Percentiles rank a stretch among this genome's conserved stretches.
Conservation (phyloP, 1,284 basidiomycete genomes). For the Schizopora paradoxa region DNA sequence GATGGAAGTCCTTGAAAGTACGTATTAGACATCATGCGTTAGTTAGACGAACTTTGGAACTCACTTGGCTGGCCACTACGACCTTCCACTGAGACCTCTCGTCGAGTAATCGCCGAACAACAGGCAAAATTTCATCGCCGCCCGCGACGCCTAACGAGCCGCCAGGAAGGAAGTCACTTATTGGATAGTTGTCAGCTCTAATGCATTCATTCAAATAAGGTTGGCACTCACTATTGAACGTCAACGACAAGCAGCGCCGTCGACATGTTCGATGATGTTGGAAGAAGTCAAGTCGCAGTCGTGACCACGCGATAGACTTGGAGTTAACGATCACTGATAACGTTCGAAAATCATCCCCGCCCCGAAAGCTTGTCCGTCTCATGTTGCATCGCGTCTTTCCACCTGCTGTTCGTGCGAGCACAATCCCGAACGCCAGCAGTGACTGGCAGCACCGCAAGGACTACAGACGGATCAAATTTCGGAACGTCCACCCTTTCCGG, state of each 20-base stretch:
- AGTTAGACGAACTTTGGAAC: background rate
- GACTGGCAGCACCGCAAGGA: too few species aligned
- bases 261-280: background rate
- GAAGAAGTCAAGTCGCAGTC: too few species aligned
- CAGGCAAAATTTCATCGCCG: constrained; percentile 16
- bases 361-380: too few species aligned
- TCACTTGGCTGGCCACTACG: constrained; percentile 19
- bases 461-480: too few species aligned
- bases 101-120: constrained; percentile 11
- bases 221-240: constrained; percentile 13
- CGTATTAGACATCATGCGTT: background rate
- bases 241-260: constrained; percentile 16
- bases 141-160: constrained; percentile 17
- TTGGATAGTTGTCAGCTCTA: background rate
- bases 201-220: background rate
- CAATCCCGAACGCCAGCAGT: too few species aligned
- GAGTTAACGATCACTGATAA: too few species aligned
- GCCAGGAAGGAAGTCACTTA: constrained; percentile 19
- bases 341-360: too few species aligned
- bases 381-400: too few species aligned
- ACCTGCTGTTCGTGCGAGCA: too few species aligned
- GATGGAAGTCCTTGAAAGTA: constrained; percentile 19
- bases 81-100: constrained; percentile 16
- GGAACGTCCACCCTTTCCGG: too few species aligned
- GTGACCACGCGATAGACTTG: too few species aligned